Percentiles rank a stretch among this genome's conserved stretches.
Conservation (phyloP, 495 filamentous ascomycete species). For the Neurospora terricola region DNA sequence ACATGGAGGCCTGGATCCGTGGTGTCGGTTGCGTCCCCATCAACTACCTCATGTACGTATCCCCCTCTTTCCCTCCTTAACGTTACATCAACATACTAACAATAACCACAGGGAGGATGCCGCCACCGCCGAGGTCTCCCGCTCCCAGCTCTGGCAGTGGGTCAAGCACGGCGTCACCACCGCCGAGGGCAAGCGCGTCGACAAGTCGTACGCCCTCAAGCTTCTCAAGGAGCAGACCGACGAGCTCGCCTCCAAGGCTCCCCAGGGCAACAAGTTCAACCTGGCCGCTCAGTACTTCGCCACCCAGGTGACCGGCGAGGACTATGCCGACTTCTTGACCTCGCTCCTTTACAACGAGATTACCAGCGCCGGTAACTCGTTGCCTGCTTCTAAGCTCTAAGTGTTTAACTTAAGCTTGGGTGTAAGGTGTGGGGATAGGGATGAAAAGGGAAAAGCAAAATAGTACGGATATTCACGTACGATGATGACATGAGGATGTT, state of each 20-base stretch:
- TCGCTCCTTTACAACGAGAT: constrained; percentile 94
- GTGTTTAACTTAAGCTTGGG: neutral
- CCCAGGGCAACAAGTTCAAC: constrained; percentile 85
- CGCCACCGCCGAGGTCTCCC: constrained; percentile 90
- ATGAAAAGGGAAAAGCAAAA: neutral
- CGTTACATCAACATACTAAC: constrained; percentile 1
- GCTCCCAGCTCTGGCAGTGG: constrained; percentile 96
- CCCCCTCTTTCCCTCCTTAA: neutral
- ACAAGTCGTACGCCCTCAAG: constrained; percentile 81
- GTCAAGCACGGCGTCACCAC: constrained; percentile 74
- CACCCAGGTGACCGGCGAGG: constrained; percentile 88
- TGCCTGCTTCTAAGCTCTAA: constrained; percentile 72
- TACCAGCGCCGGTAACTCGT: constrained; percentile 62
- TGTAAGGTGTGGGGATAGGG: neutral
- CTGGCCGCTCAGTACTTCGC: constrained; percentile 90
- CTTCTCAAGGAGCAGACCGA: constrained; percentile 83
- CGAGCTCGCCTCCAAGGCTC: constrained; percentile 59
- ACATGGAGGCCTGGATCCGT: constrained; percentile 98
- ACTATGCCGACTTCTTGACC: constrained; percentile 96
- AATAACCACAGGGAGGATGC: constrained; percentile 64
- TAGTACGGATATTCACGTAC: neutral
- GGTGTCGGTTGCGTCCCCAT: constrained; percentile 95
- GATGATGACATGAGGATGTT: neutral
- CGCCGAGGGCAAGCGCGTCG: constrained; percentile 82
- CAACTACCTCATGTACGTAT: constrained; percentile 83